These are phyloP conservation scores for Candida koratica DNA, from an alignment of 805 yeast genomes.

Conservation along the genomic window DNA sequence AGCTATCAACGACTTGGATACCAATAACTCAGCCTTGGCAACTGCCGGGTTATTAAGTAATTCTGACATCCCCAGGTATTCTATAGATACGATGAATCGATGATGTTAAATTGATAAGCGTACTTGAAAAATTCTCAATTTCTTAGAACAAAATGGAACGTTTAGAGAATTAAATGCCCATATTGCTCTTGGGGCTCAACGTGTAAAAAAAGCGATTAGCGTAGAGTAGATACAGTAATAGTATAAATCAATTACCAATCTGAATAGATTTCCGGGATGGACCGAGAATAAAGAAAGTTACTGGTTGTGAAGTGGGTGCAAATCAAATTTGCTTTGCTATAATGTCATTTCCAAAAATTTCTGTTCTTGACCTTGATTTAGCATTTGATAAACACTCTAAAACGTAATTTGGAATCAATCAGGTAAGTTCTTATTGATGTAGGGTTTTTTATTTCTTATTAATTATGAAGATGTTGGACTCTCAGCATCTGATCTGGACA, in stretches of 20 bases:
- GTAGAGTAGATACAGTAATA: too few relatives aligned
- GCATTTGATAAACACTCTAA: conserved; percentile 38
- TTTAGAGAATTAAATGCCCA: too few relatives aligned
- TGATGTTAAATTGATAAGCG: neutral
- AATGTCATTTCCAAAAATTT: conserved; percentile 38
- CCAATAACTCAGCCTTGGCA: conserved; percentile 67
- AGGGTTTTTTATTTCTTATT: conserved; percentile 50
- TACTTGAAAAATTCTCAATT: conserved; percentile 1
- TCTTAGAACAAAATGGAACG: neutral
- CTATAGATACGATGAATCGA: neutral
- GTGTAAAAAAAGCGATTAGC: too few relatives aligned
- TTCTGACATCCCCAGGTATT: conserved; percentile 25
- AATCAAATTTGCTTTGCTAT: neutral
- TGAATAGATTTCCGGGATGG: too few relatives aligned
- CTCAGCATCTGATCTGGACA: conserved; percentile 32
- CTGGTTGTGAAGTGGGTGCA: neutral
- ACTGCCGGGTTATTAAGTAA: conserved; percentile 72
- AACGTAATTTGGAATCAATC: conserved; percentile 37
- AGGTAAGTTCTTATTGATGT: conserved; percentile 49
- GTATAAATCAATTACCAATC: too few relatives aligned
- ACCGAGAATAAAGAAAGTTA: too few relatives aligned
- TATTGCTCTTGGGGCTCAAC: too few relatives aligned
- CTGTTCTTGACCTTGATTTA: conserved; percentile 42
- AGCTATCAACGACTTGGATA: conserved; percentile 53
- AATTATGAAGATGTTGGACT: conserved; percentile 42